Evolutionary conservation across 768 basidiomycete species (phyloP).

Genomic region (Pilatotrama ljubarskyi): DNA sequence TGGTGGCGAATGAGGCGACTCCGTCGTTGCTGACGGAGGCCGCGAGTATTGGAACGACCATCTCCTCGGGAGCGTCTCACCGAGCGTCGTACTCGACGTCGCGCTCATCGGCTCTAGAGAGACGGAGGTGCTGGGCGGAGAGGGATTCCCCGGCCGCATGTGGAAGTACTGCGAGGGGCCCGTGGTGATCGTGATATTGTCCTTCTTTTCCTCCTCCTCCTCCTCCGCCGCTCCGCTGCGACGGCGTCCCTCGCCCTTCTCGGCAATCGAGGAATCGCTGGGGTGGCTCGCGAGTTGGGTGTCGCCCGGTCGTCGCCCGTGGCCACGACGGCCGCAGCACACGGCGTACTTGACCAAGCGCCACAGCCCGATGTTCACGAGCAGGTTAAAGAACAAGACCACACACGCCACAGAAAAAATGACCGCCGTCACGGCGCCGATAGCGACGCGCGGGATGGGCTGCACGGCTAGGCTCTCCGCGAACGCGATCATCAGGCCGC

Average conservation of each 20-base stretch:
- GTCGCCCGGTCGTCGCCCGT: slow-evolving; percentile 14
- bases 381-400: slow-evolving; percentile 62
- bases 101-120: slow-evolving; percentile 22
- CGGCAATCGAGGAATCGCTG: slow-evolving; percentile 25
- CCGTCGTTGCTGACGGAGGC: slow-evolving; percentile 29
- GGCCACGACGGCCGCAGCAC: slow-evolving; percentile 18
- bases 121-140: slow-evolving; percentile 24
- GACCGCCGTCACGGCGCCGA: slow-evolving; percentile 74
- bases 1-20: slow-evolving; percentile 17
- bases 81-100: slow-evolving; percentile 28
- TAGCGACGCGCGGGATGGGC: slow-evolving; percentile 78
- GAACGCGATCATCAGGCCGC: slow-evolving; percentile 77
- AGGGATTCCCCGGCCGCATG: slow-evolving; percentile 28
- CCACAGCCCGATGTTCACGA: slow-evolving; percentile 30
- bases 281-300: slow-evolving; percentile 21
- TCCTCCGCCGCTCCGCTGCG: slow-evolving; percentile 14
- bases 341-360: slow-evolving; percentile 19
- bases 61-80: slow-evolving; percentile 29
- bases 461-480: slow-evolving; percentile 60
- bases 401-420: slow-evolving; percentile 72
- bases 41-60: slow-evolving; percentile 34
- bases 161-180: slow-evolving; percentile 23
- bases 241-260: slow-evolving; percentile 13
- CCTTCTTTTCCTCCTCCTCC: slow-evolving; percentile 25
- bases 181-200: slow-evolving; percentile 15